Conservation (phyloP, 306 rosid genomes). For the Quillaja saponaria region DNA sequence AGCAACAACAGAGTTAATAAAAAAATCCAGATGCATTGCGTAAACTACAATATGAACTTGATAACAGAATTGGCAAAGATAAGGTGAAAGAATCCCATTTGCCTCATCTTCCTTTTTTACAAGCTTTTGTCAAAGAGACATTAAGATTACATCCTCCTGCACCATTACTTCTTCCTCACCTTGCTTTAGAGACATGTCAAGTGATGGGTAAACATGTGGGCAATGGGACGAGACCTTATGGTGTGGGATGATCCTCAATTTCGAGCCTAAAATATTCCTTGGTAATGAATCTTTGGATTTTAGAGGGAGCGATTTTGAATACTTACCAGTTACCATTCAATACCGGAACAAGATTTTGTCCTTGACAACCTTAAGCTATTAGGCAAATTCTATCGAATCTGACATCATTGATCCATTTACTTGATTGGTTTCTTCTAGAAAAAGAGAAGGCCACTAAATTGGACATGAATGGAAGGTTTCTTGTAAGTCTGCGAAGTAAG, state of each 20-base stretch:
- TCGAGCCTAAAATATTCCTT: background rate
- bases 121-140: too few species aligned
- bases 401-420: slow-evolving; percentile 1
- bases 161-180: slow-evolving; percentile 17
- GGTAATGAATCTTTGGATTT: background rate
- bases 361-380: too few species aligned
- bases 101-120: too few species aligned
- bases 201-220: slow-evolving; percentile 21
- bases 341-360: background rate
- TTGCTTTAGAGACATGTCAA: background rate
- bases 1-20: too few species aligned
- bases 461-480: background rate
- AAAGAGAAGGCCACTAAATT: background rate
- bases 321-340: background rate
- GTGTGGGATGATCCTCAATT: background rate
- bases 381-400: background rate
- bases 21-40: too few species aligned
- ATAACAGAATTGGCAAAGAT: too few species aligned
- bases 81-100: too few species aligned
- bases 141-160: background rate
- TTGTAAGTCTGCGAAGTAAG: too few species aligned
- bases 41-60: too few species aligned
- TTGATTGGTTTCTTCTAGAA: background rate
- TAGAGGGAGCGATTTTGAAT: background rate
- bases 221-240: background rate